phyloP scores from a whole-genome alignment of 306 rosid genomes.

The Vachellia collinsii region DNA sequence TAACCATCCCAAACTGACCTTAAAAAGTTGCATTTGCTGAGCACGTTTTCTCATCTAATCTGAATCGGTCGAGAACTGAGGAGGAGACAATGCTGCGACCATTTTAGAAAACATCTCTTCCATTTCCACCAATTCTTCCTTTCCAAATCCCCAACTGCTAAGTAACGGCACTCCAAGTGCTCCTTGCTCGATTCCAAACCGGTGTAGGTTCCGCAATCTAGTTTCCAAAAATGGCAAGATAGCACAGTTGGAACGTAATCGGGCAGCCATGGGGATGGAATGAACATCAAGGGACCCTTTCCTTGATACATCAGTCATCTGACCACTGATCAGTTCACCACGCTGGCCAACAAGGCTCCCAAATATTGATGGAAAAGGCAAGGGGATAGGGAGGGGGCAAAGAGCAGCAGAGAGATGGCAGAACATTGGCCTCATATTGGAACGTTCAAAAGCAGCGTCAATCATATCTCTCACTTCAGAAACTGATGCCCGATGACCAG shows the following conservation, averaged over 20 bases:
- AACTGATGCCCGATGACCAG: slow-evolving; percentile 61
- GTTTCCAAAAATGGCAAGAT: slow-evolving; percentile 73
- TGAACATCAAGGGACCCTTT: slow-evolving; percentile 84
- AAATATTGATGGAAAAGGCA: slow-evolving; percentile 89
- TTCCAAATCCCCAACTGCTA: slow-evolving; percentile 77
- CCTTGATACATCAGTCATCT: slow-evolving; percentile 43
- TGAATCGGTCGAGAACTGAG: slow-evolving; percentile 70
- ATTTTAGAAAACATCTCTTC: slow-evolving; percentile 74
- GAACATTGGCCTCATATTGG: slow-evolving; percentile 65
- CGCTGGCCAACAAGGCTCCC: slow-evolving; percentile 63
- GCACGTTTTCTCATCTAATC: slow-evolving; percentile 66
- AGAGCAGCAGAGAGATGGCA: slow-evolving; percentile 72
- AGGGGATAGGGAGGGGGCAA: slow-evolving; percentile 86
- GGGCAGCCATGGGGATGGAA: slow-evolving; percentile 84
- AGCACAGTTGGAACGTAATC: slow-evolving; percentile 78
- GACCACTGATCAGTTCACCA: slow-evolving; percentile 61
- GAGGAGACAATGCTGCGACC: slow-evolving; percentile 60
- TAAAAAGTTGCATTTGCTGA: slow-evolving; percentile 1
- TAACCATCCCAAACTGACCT: background rate
- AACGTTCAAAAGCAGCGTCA: slow-evolving; percentile 58
- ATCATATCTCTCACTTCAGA: slow-evolving; percentile 54
- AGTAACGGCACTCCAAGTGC: slow-evolving; percentile 68
- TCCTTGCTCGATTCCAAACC: slow-evolving; percentile 62
- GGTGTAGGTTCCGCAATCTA: slow-evolving; percentile 62
- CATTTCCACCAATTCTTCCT: slow-evolving; percentile 84